These are phyloP conservation scores for Diaporthe vexans DNA, from an alignment of 2,329 filamentous ascomycete species.

Conservation along the genomic window DNA sequence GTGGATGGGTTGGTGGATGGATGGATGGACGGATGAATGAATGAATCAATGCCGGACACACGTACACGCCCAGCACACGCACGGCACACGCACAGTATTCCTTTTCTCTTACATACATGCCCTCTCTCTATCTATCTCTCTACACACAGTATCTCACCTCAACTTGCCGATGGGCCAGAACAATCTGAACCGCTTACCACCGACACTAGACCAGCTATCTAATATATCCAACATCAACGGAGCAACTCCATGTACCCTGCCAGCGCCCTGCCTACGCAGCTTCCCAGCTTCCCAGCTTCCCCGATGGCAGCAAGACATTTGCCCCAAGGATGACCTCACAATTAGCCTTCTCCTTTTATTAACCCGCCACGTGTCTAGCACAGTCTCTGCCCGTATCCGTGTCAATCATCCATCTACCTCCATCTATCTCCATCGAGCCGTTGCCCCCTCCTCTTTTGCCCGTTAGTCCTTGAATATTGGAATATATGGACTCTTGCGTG, in stretches of 20 bases:
- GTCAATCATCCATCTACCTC: slow-evolving; percentile 1
- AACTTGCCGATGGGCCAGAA: slow-evolving; percentile 5
- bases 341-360: slow-evolving; percentile 9
- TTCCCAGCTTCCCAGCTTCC: too few species aligned
- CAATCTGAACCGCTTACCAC: slow-evolving; percentile 15
- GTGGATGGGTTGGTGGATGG: too few species aligned
- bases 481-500: slow-evolving; percentile 30
- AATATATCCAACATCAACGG: background rate
- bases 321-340: slow-evolving; percentile 24
- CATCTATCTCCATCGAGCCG: slow-evolving; percentile 11
- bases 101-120: too few species aligned
- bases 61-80: too few species aligned
- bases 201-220: background rate
- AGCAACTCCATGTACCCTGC: background rate
- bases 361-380: slow-evolving; percentile 30
- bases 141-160: too few species aligned
- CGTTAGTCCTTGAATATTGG: slow-evolving; percentile 17
- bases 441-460: background rate
- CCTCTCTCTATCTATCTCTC: too few species aligned
- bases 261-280: background rate
- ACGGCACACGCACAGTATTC: too few species aligned
- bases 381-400: slow-evolving; percentile 4
- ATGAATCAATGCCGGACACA: slow-evolving; percentile 1
- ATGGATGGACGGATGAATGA: too few species aligned
- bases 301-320: background rate